Evolutionary conservation across 495 filamentous ascomycete genomes (phyloP), one percentile per base, ranked within the genome.

Genomic region (Tuber indicum): DNA sequence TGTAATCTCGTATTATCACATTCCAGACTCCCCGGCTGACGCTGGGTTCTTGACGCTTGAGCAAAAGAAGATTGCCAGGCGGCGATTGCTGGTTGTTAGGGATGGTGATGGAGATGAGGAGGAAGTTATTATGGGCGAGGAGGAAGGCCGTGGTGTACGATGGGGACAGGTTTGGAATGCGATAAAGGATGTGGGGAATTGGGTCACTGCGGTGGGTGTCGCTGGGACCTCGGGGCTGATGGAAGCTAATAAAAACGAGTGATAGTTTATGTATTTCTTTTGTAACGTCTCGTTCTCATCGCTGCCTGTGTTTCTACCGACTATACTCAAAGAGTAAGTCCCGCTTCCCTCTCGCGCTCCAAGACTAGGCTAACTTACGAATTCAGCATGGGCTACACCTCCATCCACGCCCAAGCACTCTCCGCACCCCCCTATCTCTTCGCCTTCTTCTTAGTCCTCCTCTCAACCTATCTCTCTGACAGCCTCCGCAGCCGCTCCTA

Each of bases 251-350:
- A 21, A 58, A 5, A 5, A 32, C 74, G 58, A 45, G 58, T 66
- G 58, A 41, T 77, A 77, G 36, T 58, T 84, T 32, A 89, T 90
- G 86, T 89, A 87, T 81, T 89, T 89, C 77, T 87, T 87, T 77
- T 88, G 87, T 81, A 90, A 90, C 74, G 87, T 89, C 70, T 87
- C 91, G 75, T 96, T 94, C 84, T 90, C 91, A n/a, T 94, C 92
- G 9, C 88, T 97, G 12, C 92, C 93, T 0, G 92, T 95, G 4
- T 97, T 96, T 82, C 87, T 97, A 2, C 93, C 93, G 0, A 91
- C 91, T 16, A 94, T 96, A 82, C 86, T 94, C 19, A 86, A 89
- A 72, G 88, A 91, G 52, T 81, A 81, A 71, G 19, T 43, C 39
- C 42, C 16, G 36, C 42, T 69, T 41, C 14, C 10, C 52, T 5